A percentile compares a stretch with the other conserved stretches of the same genome.
phyloP scores from a whole-genome alignment of 768 basidiomycete species.

The Phallus indusiatus region DNA sequence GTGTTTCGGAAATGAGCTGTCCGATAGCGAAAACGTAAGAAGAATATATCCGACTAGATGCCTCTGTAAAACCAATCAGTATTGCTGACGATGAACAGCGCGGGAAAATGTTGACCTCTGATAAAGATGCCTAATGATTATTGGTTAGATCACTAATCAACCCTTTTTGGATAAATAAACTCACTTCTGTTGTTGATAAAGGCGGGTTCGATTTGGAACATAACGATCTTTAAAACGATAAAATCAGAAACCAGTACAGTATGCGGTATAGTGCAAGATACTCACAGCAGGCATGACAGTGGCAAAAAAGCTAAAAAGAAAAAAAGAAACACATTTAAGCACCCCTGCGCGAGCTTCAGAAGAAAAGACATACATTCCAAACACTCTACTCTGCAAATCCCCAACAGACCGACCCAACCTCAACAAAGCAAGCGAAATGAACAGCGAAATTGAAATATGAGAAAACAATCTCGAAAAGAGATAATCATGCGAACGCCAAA shows the following conservation, averaged over 20 bases:
- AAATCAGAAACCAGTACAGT: neutral
- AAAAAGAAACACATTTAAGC: neutral
- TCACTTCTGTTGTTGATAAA: slow-evolving; percentile 63
- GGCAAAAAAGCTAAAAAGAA: slow-evolving; percentile 46
- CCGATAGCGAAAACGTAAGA: slow-evolving; percentile 78
- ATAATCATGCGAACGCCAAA: slow-evolving; percentile 83
- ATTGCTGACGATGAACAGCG: neutral
- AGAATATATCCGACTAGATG: slow-evolving; percentile 79
- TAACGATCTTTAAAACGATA: slow-evolving; percentile 35
- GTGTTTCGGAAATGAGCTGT: slow-evolving; percentile 75
- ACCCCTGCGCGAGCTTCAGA: neutral
- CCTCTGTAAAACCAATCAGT: slow-evolving; percentile 32
- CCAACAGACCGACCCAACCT: slow-evolving; percentile 54
- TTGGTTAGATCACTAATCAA: neutral
- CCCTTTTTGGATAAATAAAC: neutral
- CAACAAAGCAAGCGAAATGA: slow-evolving; percentile 72
- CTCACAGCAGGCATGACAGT: slow-evolving; percentile 47
- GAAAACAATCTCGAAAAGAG: slow-evolving; percentile 77
- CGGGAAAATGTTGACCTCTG: slow-evolving; percentile 10
- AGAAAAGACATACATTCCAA: slow-evolving; percentile 49
- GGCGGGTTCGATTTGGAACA: slow-evolving; percentile 71
- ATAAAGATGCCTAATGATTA: slow-evolving; percentile 27
- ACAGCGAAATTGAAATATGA: slow-evolving; percentile 59
- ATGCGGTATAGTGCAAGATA: neutral
- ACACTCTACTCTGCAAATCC: slow-evolving; percentile 73